Evolutionary conservation across 225 moss, liverwort and hornwort genomes (phyloP).

Genomic region (Neckera pumila): DNA sequence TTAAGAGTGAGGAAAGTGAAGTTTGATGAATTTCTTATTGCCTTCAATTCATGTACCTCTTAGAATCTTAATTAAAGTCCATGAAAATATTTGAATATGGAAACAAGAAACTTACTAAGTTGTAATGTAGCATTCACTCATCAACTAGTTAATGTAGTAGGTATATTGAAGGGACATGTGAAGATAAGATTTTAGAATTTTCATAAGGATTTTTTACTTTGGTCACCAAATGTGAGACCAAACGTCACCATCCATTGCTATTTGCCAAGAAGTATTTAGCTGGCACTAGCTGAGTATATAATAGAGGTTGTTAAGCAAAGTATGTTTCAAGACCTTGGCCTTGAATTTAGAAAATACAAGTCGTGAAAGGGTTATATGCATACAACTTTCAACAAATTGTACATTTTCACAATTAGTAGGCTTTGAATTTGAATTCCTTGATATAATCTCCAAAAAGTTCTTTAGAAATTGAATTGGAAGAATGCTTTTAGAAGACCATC

Average conservation of each 20-base stretch:
- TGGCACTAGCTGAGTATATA: fast-evolving
- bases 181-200: background rate
- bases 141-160: background rate
- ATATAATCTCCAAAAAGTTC: background rate
- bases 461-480: fast-evolving
- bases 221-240: background rate
- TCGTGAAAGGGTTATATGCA: background rate
- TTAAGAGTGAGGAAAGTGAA: background rate
- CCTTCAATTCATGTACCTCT: too few relatives aligned
- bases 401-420: background rate
- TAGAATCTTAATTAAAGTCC: background rate
- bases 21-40: background rate
- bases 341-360: background rate
- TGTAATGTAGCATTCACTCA: background rate
- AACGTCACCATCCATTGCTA: background rate
- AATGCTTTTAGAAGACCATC: background rate
- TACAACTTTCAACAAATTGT: background rate
- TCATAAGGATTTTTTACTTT: background rate
- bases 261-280: background rate
- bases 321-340: too few relatives aligned
- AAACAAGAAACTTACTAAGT: background rate
- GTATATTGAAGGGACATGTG: background rate
- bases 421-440: background rate
- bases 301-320: background rate
- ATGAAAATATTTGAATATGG: background rate